A percentile compares a stretch with the other conserved stretches of the same genome.
phyloP scores from a whole-genome alignment of 257 asterid species.

The Linaria vulgaris region DNA sequence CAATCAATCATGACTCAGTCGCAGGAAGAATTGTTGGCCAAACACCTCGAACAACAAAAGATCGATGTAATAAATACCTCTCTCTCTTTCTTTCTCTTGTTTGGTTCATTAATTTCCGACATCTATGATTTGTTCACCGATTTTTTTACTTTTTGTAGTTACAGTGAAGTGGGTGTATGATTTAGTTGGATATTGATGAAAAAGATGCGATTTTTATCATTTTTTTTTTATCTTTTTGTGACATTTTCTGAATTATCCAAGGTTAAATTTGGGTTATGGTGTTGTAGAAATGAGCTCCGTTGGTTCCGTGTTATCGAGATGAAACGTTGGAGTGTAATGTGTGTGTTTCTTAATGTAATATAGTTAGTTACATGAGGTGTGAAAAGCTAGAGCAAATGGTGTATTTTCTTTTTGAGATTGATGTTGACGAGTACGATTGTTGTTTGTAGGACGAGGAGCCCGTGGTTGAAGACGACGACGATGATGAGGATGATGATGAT shows the following conservation, averaged over 20 bases:
- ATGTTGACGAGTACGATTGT: not conserved
- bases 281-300: too few relatives aligned
- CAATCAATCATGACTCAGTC: constrained; percentile 44
- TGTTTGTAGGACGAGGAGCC: constrained; percentile 54
- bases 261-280: not conserved
- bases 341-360: too few relatives aligned
- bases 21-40: constrained; percentile 46
- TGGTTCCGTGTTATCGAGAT: too few relatives aligned
- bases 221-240: not conserved
- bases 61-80: constrained; percentile 31
- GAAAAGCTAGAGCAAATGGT: too few relatives aligned
- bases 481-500: constrained; percentile 51
- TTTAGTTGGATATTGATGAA: not conserved
- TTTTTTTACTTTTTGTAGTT: not conserved
- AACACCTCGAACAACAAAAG: constrained; percentile 45
- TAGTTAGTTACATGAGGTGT: too few relatives aligned
- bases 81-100: too few relatives aligned
- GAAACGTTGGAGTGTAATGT: too few relatives aligned
- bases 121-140: not conserved
- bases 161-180: not conserved
- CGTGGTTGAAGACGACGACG: constrained; percentile 54
- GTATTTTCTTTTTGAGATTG: too few relatives aligned
- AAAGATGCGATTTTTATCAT: not conserved
- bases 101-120: too few relatives aligned
- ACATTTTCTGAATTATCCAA: not conserved